These are phyloP conservation scores for Vanderwaltozyma tropicalis DNA, from an alignment of 805 yeast species.

Conservation along the genomic window DNA sequence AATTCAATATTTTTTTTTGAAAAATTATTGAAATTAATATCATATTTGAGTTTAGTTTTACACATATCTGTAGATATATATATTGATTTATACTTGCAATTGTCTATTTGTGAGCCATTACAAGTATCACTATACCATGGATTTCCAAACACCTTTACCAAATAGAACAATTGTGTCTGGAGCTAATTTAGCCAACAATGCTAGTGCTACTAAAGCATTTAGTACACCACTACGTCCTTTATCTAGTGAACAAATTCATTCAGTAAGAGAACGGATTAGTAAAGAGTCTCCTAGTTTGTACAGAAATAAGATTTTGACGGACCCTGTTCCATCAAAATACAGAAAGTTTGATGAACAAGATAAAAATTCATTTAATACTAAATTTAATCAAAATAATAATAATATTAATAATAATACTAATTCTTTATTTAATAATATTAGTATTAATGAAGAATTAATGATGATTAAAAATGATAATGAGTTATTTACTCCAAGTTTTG, in stretches of 20 bases:
- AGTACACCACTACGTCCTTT: constrained; percentile 17
- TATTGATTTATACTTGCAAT: no score
- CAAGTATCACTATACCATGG: no score
- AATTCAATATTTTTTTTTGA: no score
- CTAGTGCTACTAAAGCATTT: constrained; percentile 3
- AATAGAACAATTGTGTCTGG: no score
- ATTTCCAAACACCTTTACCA: no score
- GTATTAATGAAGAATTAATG: background rate
- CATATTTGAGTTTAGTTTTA: no score
- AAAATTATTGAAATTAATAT: no score
- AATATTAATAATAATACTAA: background rate
- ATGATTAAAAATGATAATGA: background rate
- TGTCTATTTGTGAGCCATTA: no score
- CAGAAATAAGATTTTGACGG: constrained; percentile 9
- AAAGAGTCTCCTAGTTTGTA: constrained; percentile 24
- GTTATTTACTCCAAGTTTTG: background rate
- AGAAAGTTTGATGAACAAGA: background rate
- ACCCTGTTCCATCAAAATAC: background rate
- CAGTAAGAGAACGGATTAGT: constrained; percentile 14
- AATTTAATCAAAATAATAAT: background rate
- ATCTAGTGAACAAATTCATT: constrained; percentile 13
- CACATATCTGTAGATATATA: no score
- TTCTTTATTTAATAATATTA: background rate
- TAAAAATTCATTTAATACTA: background rate
- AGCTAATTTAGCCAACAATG: no score